These are phyloP conservation scores for Epicoccum sorghinum DNA, from an alignment of 2,329 filamentous ascomycete species.

Conservation along the genomic window DNA sequence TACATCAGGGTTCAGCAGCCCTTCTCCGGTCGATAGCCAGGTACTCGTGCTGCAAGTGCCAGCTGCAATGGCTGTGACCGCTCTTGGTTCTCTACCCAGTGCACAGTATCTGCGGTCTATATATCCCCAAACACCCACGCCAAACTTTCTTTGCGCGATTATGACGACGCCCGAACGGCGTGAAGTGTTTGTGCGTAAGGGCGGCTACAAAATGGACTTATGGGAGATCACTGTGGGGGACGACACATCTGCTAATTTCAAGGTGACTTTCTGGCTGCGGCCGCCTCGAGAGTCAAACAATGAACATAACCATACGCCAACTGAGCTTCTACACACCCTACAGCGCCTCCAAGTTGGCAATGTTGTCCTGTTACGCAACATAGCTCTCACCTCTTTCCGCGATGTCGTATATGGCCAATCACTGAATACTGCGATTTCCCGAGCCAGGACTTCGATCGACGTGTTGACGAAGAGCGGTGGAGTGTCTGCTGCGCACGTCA, in stretches of 20 bases:
- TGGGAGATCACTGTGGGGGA: conserved; percentile 68
- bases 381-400: conserved; percentile 77
- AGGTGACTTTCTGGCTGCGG: conserved; percentile 81
- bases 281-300: conserved; percentile 28
- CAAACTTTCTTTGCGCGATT: conserved; percentile 81
- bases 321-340: conserved; percentile 49
- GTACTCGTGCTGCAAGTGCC: conserved; percentile 22
- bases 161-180: conserved; percentile 73
- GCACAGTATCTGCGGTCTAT: conserved; percentile 70
- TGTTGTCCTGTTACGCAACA: conserved; percentile 78
- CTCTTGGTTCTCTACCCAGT: conserved; percentile 73
- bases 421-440: conserved; percentile 73
- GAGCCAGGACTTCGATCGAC: conserved; percentile 67
- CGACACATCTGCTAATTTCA: conserved; percentile 81
- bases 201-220: conserved; percentile 56
- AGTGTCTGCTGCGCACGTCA: conserved; percentile 55
- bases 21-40: conserved; percentile 22
- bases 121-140: conserved; percentile 78
- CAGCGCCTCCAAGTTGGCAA: conserved; percentile 69
- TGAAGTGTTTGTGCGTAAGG: conserved; percentile 70
- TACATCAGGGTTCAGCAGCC: conserved; percentile 28
- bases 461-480: conserved; percentile 66
- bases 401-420: conserved; percentile 85
- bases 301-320: conserved; percentile 29
- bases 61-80: conserved; percentile 55